Base-by-base conservation (phyloP, 2,329 filamentous ascomycete species). In the Corinectria fuckeliana region DNA sequence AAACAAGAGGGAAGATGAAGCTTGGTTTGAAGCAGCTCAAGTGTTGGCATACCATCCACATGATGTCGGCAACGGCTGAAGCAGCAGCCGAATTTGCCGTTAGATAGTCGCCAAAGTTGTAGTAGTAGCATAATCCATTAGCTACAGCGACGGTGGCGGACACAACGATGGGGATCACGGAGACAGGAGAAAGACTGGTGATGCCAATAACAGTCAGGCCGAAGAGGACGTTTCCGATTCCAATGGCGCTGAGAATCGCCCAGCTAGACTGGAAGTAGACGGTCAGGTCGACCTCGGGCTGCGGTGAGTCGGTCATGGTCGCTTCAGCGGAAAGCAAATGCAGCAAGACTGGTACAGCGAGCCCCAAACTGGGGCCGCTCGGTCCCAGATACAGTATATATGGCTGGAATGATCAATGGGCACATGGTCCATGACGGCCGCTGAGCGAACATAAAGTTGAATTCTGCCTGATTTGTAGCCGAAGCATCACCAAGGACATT, bases 201-300 rank as follows among this genome's bases (percentile, higher is more conserved):
- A 79, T 77, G 10, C 73, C 75, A 26, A 74, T 60, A 21, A 79
- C 69, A 30, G 76, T 68, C 28, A 74, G 42, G 3, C 76, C 74
- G 50, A 78, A 74, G 34, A 78, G 56, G 18, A 78, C 69, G 54
- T 76, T 77, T 48, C 71, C 65, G 9, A 77, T 58, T 28, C 78
- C 76, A 50, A 80, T 73, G 34, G 74, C 76, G 64, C 75, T 79
- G 47, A 81, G 72, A n/a, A 79, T 77, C 5, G 76, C 71, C 77
- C 77, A 79, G 65, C 76, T 75, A 45, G 74, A 65, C 64, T 79
- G 76, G 56, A 74, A 79, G 59, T 78, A 78, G 13, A 72, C 58
- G 11, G 64, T 18, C 16, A 59, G 28, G 28, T 59, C 50, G 20
- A 50, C 44, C 14, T 38, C 39, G 42, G 56, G 50, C 56, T 54